Percentiles rank a stretch among this genome's conserved stretches.
Conservation (phyloP, 2,329 filamentous ascomycete species). For the Ascosphaera pollenicola region DNA sequence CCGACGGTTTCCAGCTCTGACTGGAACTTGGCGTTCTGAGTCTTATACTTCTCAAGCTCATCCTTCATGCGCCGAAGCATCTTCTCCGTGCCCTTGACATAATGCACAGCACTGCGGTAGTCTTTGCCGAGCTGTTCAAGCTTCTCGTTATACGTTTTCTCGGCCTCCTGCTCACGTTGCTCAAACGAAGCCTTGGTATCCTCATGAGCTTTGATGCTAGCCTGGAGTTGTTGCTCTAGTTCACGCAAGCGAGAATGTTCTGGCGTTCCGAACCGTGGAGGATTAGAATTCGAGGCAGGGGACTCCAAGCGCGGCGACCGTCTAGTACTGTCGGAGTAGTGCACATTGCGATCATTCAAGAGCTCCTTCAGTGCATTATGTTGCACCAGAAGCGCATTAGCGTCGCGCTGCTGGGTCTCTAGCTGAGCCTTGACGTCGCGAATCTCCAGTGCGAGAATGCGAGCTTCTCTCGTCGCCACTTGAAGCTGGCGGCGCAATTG, state of each 20-base stretch:
- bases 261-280: constrained; percentile 44
- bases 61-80: constrained; percentile 99
- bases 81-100: constrained; percentile 96
- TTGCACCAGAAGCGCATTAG: constrained; percentile 82
- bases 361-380: constrained; percentile 87
- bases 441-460: constrained; percentile 59
- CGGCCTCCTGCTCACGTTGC: constrained; percentile 64
- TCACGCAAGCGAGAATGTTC: constrained; percentile 62
- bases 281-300: constrained; percentile 32
- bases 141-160: constrained; percentile 76
- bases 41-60: constrained; percentile 80
- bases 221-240: constrained; percentile 68
- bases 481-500: constrained; percentile 80
- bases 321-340: constrained; percentile 42
- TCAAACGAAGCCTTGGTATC: constrained; percentile 63
- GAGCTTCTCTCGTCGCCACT: constrained; percentile 58
- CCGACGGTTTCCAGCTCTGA: constrained; percentile 50
- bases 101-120: constrained; percentile 93
- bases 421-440: constrained; percentile 63
- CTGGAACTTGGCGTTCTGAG: constrained; percentile 63
- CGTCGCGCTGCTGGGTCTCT: constrained; percentile 70
- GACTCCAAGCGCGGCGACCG: constrained; percentile 52
- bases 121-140: constrained; percentile 86
- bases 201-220: constrained; percentile 57
- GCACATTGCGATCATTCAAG: constrained; percentile 70